Evolutionary conservation across 2,329 filamentous ascomycete species (phyloP), one percentile per base, ranked within the genome.

Genomic region (Trichoderma sp.): DNA sequence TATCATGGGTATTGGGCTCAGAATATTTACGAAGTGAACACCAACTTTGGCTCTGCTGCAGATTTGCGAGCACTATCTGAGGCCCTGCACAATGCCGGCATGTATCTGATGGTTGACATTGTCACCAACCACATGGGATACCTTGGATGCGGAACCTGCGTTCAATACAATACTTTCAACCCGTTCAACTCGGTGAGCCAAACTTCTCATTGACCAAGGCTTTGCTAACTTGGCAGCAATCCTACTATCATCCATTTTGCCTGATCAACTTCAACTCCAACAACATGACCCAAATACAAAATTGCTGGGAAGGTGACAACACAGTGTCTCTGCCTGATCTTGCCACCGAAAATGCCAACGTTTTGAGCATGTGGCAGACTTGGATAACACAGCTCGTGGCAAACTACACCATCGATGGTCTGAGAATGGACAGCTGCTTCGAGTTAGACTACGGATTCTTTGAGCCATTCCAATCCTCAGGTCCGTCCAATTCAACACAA

Each of bases 101-200:
- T 80, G 55, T 87, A 86, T 70, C 77, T 89, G 37, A 90, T 90
- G 87, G 81, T 87, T 21, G 87, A 89, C 68, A 80, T 89, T 2
- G 87, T 89, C 2, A 81, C 83, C 46, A 89, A 89, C 74, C 85
- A 89, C 75, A 84, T 86, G 77, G 85, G 79, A 18, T 83, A 49
- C 11, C 46, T 49, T 49, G 46, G 46, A 49, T 49, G 46, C 3
- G 46, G 46, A 4, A 49, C 6, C 85, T 54, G 78, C 81, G 24
- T 83, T 86, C 10, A 87, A 89, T 73, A 69, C 75, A 34, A 78
- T 78, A 72, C 75, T 75, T 14, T 83, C 84, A 8, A 74, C 76
- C 7, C 82, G 81, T 1, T 79, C 85, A 59, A 84, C 90, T 76
- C 86, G 84, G 74, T 91, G 89, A 77, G 74, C 87, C 61, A 13